phyloP scores from a whole-genome alignment of 116 monocot species.

The Trichopus zeylanicus region DNA sequence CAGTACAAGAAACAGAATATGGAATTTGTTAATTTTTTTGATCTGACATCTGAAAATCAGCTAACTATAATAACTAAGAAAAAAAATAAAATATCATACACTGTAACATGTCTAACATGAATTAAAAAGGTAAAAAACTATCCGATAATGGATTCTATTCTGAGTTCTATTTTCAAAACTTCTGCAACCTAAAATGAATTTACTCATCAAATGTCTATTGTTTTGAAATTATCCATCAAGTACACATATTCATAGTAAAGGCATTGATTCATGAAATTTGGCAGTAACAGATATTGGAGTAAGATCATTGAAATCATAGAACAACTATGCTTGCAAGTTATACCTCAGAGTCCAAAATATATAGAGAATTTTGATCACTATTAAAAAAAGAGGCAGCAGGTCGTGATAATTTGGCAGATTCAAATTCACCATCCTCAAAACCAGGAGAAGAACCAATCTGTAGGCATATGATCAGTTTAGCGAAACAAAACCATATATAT shows the following conservation, averaged over 20 bases:
- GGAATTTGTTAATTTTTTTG: background rate
- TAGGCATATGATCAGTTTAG: background rate
- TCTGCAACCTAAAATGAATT: too few relatives aligned
- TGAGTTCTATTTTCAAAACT: background rate
- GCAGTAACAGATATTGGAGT: too few relatives aligned
- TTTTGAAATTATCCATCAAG: too few relatives aligned
- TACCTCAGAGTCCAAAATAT: slow-evolving; percentile 91
- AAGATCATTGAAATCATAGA: background rate
- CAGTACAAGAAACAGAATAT: background rate
- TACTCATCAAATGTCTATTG: too few relatives aligned
- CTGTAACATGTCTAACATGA: background rate
- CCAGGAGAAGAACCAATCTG: slow-evolving; percentile 91
- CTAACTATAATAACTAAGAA: background rate
- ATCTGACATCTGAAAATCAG: background rate
- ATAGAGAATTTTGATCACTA: slow-evolving; percentile 51
- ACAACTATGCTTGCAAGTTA: background rate
- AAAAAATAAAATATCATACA: background rate
- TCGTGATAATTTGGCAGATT: slow-evolving; percentile 59
- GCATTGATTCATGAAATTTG: too few relatives aligned
- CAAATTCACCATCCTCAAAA: slow-evolving; percentile 93
- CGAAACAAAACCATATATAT: background rate
- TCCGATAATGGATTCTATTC: background rate
- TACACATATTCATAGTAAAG: too few relatives aligned
- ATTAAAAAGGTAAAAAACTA: background rate
- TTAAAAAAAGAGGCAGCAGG: slow-evolving; percentile 77